Evolutionary conservation across 1,284 basidiomycete species (phyloP).

Genomic region (Lentinus polychrous): DNA sequence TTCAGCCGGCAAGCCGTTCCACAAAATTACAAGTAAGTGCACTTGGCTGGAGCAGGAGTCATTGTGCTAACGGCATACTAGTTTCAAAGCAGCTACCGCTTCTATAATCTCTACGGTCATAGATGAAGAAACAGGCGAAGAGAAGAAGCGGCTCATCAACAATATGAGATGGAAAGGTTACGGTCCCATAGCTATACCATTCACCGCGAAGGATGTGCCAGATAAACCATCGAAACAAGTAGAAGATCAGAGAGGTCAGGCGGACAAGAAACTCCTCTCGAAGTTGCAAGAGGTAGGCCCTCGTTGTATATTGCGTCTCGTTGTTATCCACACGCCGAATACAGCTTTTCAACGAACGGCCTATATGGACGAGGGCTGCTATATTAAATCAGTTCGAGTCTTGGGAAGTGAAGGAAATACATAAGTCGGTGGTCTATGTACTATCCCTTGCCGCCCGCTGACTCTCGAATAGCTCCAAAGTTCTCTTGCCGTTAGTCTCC

Average conservation of each 20-base stretch:
- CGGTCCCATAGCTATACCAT: conserved; percentile 64
- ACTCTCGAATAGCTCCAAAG: conserved; percentile 51
- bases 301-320: neutral
- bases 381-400: conserved; percentile 79
- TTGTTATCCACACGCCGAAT: neutral
- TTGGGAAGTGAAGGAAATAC: conserved; percentile 59
- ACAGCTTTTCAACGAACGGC: conserved; percentile 68
- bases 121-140: conserved; percentile 73
- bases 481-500: conserved; percentile 60
- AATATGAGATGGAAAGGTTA: conserved; percentile 74
- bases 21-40: conserved; percentile 67
- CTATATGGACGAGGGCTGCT: conserved; percentile 84
- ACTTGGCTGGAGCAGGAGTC: neutral
- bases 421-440: conserved; percentile 45
- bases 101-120: conserved; percentile 60
- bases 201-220: conserved; percentile 61
- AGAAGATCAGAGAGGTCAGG: conserved; percentile 45
- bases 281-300: conserved; percentile 50
- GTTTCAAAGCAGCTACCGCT: conserved; percentile 71
- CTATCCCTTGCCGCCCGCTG: too few species aligned
- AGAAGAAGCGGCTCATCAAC: conserved; percentile 74
- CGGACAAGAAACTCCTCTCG: conserved; percentile 54
- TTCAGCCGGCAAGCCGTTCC: conserved; percentile 77
- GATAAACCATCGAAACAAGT: conserved; percentile 53
- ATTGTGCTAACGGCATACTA: conserved; percentile 21